Base-by-base conservation (phyloP, 1,139 yeast species). In the Nadsonia commutata region DNA sequence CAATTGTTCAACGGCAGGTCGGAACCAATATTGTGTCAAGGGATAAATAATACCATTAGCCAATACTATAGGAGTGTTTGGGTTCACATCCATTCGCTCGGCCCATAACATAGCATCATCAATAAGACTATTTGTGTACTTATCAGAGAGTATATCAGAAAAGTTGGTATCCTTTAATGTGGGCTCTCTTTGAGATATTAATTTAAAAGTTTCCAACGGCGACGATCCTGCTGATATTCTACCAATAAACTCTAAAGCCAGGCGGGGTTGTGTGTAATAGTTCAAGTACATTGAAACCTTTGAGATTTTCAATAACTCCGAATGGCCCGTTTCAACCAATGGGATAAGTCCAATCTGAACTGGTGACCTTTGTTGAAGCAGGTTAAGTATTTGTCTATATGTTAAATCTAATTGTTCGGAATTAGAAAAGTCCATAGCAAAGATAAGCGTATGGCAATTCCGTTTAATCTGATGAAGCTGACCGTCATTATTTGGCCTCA, bases 341-440 rank as follows among this genome's bases (percentile, higher is more conserved):
- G 97, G 94, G 20, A 90, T 63, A 2, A 90, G 49, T 2, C 96
- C 98, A 45, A 90, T 56, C 56, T 88, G 83, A 51, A 86, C 80
- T 0, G 95, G 86, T 17, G 82, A 67, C 1, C 77, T 76, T 37
- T 74, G 69, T 22, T 72, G 52, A 2, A 60, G 47, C 23, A 65
- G 44, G 21, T 76, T 57, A 18, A 82, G 68, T 1, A 75, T 63
- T 33, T 51, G 55, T 33, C 72, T 68, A 1, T 78, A 56, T 37
- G 33, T 27, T 4, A 76, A 57, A 3, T 76, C 68, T 59, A 47
- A 71, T 53, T 56, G 77, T 1, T 65, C 61, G 18, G 68, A 63
- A 47, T 74, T 67, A 0, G 78, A 65, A 36, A 85, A 63, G 51
- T 81, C 78, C n/a, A 86, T 56, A 0, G 75, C 83, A 55, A 86